Conservation (phyloP, 345 rosid species). For the Citrus maxima region DNA sequence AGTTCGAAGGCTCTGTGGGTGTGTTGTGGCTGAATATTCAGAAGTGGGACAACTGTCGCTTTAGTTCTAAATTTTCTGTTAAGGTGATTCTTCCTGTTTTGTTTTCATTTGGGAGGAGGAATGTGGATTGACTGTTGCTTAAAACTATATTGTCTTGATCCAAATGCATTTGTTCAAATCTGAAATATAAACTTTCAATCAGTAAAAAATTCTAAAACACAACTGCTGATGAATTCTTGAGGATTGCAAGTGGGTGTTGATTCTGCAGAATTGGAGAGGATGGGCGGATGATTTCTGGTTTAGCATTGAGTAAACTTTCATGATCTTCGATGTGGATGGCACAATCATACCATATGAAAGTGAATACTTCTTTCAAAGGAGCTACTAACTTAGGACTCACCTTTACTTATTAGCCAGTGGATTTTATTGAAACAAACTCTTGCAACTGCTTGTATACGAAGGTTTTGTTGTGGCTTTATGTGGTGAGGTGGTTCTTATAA, state of each 20-base stretch:
- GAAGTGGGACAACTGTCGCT: neutral
- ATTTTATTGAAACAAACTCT: neutral
- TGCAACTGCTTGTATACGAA: neutral
- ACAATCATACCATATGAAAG: neutral
- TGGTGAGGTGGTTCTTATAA: neutral
- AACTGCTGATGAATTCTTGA: neutral
- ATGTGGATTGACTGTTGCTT: neutral
- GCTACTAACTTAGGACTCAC: neutral
- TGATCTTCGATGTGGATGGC: neutral
- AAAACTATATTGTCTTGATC: neutral
- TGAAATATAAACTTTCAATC: constrained; percentile 2
- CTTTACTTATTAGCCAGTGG: too few relatives aligned
- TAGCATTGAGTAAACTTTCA: too few relatives aligned
- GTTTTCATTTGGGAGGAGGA: neutral
- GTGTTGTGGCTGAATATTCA: neutral
- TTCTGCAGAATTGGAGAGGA: neutral
- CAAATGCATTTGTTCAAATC: neutral
- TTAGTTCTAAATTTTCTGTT: neutral
- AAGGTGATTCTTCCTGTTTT: neutral
- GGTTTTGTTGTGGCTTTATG: too few relatives aligned
- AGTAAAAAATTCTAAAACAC: neutral
- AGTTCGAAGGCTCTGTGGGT: neutral
- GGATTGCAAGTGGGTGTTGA: neutral
- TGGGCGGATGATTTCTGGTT: neutral
- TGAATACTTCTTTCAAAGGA: neutral